Evolutionary conservation across 164 flowering plant species (phyloP).

Genomic region (Kalanchoe fedtschenkoi): DNA sequence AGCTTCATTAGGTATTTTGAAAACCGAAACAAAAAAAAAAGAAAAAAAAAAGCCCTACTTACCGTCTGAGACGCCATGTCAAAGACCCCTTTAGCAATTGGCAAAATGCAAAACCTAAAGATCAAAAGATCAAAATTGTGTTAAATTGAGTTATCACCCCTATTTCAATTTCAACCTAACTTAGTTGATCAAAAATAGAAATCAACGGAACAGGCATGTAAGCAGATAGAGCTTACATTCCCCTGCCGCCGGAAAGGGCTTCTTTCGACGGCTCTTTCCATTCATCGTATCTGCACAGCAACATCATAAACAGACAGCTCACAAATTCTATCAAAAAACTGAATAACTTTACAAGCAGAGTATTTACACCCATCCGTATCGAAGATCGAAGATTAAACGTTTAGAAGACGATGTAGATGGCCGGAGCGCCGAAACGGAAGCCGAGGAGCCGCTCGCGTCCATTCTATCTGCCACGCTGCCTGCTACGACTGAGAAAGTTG

Average conservation of each 20-base stretch:
- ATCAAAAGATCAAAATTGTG: neutral
- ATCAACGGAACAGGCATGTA: too few relatives aligned
- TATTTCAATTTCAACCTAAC: neutral
- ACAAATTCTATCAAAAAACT: neutral
- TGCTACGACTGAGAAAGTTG: too few relatives aligned
- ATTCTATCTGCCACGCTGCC: neutral
- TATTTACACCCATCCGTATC: constrained; percentile 4
- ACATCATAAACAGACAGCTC: neutral
- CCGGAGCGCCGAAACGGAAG: too few relatives aligned
- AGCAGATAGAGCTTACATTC: constrained; percentile 4
- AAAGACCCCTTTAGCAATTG: neutral
- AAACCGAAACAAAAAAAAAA: neutral
- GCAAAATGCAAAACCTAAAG: constrained; percentile 1
- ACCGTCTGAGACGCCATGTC: neutral
- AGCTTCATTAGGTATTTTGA: neutral
- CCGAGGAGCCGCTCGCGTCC: neutral
- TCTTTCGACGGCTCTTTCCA: constrained; percentile 6
- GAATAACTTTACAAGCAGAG: neutral
- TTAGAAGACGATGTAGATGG: neutral
- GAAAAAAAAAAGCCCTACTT: neutral
- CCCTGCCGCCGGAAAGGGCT: neutral
- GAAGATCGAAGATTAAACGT: neutral
- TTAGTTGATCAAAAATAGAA: too few relatives aligned
- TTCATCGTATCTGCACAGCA: neutral
- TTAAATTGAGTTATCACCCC: neutral